Evolutionary conservation across 306 rosid species (phyloP).

Genomic region (Medicago lupulina): DNA sequence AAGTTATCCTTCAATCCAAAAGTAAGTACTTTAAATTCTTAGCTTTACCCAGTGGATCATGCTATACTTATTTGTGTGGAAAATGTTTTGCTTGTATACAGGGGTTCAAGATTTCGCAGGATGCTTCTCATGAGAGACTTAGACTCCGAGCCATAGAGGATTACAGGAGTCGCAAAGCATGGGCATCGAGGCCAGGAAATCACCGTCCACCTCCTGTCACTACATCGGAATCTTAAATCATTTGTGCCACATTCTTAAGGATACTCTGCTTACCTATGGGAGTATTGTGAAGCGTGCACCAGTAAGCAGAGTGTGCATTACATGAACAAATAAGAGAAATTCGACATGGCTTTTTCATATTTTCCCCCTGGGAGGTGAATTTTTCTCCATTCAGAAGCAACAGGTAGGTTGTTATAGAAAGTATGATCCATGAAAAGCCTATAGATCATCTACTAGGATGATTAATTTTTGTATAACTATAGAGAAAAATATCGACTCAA

Average conservation of each 20-base stretch:
- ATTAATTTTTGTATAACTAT: slow-evolving; percentile 8
- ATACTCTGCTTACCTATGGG: slow-evolving; percentile 9
- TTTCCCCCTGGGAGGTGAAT: slow-evolving; percentile 20
- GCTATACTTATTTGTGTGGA: slow-evolving; percentile 12
- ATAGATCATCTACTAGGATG: slow-evolving; percentile 12
- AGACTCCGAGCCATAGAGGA: slow-evolving; percentile 82
- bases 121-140: slow-evolving; percentile 83
- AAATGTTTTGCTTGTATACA: slow-evolving; percentile 46
- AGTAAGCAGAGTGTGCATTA: neutral
- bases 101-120: slow-evolving; percentile 68
- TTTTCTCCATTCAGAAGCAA: slow-evolving; percentile 27
- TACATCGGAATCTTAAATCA: slow-evolving; percentile 33
- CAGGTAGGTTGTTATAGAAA: slow-evolving; percentile 6
- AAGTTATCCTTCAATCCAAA: slow-evolving; percentile 68
- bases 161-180: slow-evolving; percentile 77
- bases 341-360: too few species aligned
- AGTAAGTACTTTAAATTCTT: slow-evolving; percentile 54
- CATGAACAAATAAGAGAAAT: slow-evolving; percentile 19
- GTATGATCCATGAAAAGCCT: slow-evolving; percentile 26
- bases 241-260: slow-evolving; percentile 19
- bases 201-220: slow-evolving; percentile 55
- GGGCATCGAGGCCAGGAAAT: slow-evolving; percentile 86
- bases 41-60: slow-evolving; percentile 18
- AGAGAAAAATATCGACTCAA: slow-evolving; percentile 2
- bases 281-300: neutral